phyloP scores from a whole-genome alignment of 176 grass and related monocot species.

The Hsuehochloa calcarea region DNA sequence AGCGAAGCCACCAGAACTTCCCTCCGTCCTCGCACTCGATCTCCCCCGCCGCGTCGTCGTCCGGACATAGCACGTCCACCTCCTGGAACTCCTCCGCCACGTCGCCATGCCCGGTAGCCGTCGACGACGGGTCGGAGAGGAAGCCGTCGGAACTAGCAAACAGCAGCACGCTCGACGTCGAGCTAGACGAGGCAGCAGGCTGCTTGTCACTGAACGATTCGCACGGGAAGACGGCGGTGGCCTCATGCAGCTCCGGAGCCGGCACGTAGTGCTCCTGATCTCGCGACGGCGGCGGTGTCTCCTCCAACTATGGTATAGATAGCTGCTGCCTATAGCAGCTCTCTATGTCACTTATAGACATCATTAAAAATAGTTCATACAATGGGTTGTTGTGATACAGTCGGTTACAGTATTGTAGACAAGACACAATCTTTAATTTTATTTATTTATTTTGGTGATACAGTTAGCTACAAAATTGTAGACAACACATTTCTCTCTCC shows the following conservation, averaged over 20 bases:
- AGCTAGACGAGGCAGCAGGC: neutral
- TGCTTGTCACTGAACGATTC: slow-evolving; percentile 5
- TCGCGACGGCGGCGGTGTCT: neutral
- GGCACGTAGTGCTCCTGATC: neutral
- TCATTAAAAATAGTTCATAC: no score
- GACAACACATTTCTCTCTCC: no score
- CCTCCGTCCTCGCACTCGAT: neutral
- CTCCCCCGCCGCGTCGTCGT: neutral
- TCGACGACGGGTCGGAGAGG: slow-evolving; percentile 12
- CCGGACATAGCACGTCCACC: slow-evolving; percentile 61
- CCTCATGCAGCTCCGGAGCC: neutral
- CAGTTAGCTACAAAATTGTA: no score
- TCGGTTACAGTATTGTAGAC: no score
- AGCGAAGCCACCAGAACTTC: neutral
- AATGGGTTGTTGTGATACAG: no score
- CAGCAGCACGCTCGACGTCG: neutral
- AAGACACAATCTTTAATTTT: no score
- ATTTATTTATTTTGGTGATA: no score
- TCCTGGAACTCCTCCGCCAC: slow-evolving; percentile 41
- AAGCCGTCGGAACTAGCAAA: neutral
- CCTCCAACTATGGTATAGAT: slow-evolving; percentile 42
- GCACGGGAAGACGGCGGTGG: slow-evolving; percentile 10
- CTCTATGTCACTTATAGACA: no score
- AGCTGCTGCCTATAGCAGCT: no score
- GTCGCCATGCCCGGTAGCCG: neutral